A percentile compares a stretch with the other conserved stretches of the same genome.
These are phyloP conservation scores for Trichoderma citrinoviride DNA, from an alignment of 2,329 filamentous ascomycete genomes.

Conservation along the genomic window DNA sequence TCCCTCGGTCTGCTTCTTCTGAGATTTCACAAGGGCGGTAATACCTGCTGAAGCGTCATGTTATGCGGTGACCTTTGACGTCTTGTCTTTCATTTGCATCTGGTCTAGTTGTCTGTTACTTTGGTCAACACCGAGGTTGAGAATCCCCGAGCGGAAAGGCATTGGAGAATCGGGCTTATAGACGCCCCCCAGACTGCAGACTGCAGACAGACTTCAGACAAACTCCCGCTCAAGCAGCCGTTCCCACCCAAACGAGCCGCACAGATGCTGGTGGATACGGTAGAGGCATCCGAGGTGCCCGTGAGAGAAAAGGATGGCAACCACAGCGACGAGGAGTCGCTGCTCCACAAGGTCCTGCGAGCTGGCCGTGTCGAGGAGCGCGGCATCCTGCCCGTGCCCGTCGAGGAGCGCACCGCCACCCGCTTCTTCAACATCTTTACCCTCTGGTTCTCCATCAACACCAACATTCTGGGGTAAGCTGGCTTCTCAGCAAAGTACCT, in stretches of 20 bases:
- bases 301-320: slow-evolving; percentile 26
- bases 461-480: slow-evolving; percentile 45
- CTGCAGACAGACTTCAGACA: background rate
- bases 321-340: slow-evolving; percentile 30
- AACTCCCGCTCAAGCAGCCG: background rate
- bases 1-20: background rate
- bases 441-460: slow-evolving; percentile 49
- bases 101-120: too few relatives aligned
- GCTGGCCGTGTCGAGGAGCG: slow-evolving; percentile 43
- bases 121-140: too few relatives aligned
- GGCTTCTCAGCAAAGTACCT: background rate
- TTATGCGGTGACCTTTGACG: background rate
- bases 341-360: slow-evolving; percentile 35
- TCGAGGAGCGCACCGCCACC: slow-evolving; percentile 41
- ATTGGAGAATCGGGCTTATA: background rate
- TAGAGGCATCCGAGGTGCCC: slow-evolving; percentile 4
- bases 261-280: slow-evolving; percentile 17
- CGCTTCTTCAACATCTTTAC: slow-evolving; percentile 47
- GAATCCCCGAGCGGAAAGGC: too few relatives aligned
- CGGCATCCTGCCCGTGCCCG: slow-evolving; percentile 44
- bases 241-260: background rate
- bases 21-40: background rate
- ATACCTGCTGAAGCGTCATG: background rate
- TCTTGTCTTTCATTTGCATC: background rate
- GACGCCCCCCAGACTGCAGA: background rate